Conservation (phyloP, 2,329 filamentous ascomycete genomes). For the Microthyrium microscopicum region DNA sequence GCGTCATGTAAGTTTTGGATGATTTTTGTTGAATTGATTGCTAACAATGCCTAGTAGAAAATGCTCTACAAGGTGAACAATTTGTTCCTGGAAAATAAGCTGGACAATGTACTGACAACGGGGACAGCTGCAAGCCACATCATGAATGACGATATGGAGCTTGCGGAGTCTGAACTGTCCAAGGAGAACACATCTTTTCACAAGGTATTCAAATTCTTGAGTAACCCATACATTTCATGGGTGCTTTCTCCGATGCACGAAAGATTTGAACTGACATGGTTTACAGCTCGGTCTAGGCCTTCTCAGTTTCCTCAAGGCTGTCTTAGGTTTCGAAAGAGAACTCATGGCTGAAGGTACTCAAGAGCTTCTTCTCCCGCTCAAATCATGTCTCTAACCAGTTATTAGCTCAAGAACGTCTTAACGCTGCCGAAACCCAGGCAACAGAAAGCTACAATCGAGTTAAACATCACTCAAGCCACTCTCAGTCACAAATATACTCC, state of each 20-base stretch:
- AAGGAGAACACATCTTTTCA: slow-evolving; percentile 76
- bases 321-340: slow-evolving; percentile 81
- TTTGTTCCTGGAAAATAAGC: not conserved
- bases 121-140: slow-evolving; percentile 48
- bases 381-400: not conserved
- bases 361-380: slow-evolving; percentile 1
- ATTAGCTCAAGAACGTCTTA: slow-evolving; percentile 50
- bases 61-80: too few relatives aligned
- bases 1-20: slow-evolving; percentile 26
- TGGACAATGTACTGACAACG: slow-evolving; percentile 5
- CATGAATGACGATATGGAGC: slow-evolving; percentile 80
- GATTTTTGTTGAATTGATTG: not conserved
- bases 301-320: slow-evolving; percentile 68
- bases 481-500: slow-evolving; percentile 52
- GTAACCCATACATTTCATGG: too few relatives aligned
- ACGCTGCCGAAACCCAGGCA: slow-evolving; percentile 59
- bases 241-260: too few relatives aligned
- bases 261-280: slow-evolving; percentile 5
- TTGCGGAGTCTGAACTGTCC: slow-evolving; percentile 56
- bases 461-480: slow-evolving; percentile 42
- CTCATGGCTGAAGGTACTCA: slow-evolving; percentile 62
- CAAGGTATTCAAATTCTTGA: slow-evolving; percentile 28
- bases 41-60: not conserved
- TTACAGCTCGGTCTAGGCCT: slow-evolving; percentile 61
- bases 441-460: slow-evolving; percentile 62